Percentiles rank a stretch among this genome's conserved stretches.
These are phyloP conservation scores for Wickerhamiella azyma DNA, from an alignment of 805 yeast species.

Conservation along the genomic window DNA sequence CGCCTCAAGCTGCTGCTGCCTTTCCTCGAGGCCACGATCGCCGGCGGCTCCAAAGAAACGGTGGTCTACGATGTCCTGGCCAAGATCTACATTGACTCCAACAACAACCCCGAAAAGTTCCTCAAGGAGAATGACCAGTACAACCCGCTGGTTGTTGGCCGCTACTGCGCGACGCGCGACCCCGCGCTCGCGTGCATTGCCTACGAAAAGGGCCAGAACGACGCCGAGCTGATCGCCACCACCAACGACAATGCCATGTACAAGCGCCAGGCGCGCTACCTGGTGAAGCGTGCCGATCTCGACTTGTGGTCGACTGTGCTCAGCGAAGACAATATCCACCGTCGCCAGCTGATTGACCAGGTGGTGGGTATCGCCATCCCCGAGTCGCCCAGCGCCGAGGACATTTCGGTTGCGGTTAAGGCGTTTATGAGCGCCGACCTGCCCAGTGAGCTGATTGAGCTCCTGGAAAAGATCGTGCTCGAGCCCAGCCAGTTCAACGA, in stretches of 20 bases:
- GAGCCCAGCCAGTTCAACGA: slow-evolving; percentile 97
- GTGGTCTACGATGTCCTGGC: slow-evolving; percentile 92
- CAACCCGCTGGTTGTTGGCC: slow-evolving; percentile 92
- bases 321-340: slow-evolving; percentile 60
- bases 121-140: slow-evolving; percentile 79
- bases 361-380: slow-evolving; percentile 95
- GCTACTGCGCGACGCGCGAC: slow-evolving; percentile 97
- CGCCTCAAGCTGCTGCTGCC: slow-evolving; percentile 84
- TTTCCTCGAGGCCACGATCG: slow-evolving; percentile 77
- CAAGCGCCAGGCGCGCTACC: slow-evolving; percentile 96
- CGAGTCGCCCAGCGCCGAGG: slow-evolving; percentile 90
- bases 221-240: slow-evolving; percentile 74
- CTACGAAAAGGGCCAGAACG: slow-evolving; percentile 88
- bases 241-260: slow-evolving; percentile 97
- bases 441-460: slow-evolving; percentile 84
- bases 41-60: slow-evolving; percentile 70
- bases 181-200: slow-evolving; percentile 97
- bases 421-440: slow-evolving; percentile 92
- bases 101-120: slow-evolving; percentile 95
- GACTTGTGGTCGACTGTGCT: slow-evolving; percentile 73
- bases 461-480: slow-evolving; percentile 85
- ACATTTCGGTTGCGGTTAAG: slow-evolving; percentile 89
- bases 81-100: slow-evolving; percentile 92
- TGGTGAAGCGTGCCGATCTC: slow-evolving; percentile 76
- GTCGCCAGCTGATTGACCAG: slow-evolving; percentile 86